A percentile compares a stretch with the other conserved stretches of the same genome.
Evolutionary conservation across 192 early-diverging fungal species (phyloP).

Genomic region (Entrophospora sp.): DNA sequence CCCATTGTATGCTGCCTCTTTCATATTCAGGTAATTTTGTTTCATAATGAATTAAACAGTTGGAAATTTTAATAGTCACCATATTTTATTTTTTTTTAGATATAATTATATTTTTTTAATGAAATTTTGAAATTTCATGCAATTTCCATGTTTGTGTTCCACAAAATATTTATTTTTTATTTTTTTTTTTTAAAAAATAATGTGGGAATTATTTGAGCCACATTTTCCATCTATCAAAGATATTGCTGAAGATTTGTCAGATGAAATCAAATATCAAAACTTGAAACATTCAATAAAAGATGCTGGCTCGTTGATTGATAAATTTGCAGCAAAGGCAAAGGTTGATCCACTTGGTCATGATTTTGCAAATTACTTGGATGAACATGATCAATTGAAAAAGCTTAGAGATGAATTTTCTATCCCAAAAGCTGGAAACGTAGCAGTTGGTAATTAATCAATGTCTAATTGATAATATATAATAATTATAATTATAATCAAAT

Average conservation of each 20-base stretch:
- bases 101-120: too few species aligned
- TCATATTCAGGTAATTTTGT: too few species aligned
- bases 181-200: too few species aligned
- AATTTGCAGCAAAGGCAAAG: conserved; percentile 1
- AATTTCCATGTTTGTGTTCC: too few species aligned
- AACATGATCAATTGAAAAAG: conserved; percentile 42
- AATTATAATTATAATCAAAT: neutral
- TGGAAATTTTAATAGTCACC: too few species aligned
- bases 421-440: conserved; percentile 46
- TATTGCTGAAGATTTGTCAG: neutral
- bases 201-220: neutral
- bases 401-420: conserved; percentile 66
- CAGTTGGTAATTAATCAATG: conserved; percentile 2
- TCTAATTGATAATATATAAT: neutral
- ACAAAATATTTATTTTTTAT: too few species aligned
- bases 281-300: conserved; percentile 14
- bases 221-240: neutral
- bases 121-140: too few species aligned
- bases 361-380: conserved; percentile 57
- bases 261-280: conserved; percentile 12
- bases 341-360: conserved; percentile 21
- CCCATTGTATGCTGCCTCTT: too few species aligned
- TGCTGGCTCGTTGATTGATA: conserved; percentile 4
- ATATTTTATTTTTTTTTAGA: too few species aligned
- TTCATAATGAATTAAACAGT: too few species aligned